A percentile compares a stretch with the other conserved stretches of the same genome.
These are phyloP conservation scores for Selaginella tamariscina DNA, from an alignment of 75 land plant genomes.

Conservation along the genomic window DNA sequence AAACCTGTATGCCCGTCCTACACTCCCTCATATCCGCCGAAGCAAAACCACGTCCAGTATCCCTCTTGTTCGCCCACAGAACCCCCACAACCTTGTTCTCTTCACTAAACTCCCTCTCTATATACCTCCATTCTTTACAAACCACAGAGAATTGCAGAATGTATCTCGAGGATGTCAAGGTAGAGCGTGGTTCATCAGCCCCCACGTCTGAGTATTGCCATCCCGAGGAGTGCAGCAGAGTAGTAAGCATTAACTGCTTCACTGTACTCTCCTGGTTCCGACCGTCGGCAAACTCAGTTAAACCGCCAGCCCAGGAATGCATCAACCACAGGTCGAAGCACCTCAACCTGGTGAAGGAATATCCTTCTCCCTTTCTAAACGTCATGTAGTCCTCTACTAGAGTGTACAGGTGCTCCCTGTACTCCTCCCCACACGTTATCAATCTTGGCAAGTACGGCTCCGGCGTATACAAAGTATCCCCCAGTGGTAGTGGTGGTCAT, in stretches of 20 bases:
- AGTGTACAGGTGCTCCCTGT: conserved; percentile 57
- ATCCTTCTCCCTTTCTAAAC: background rate
- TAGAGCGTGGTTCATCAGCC: conserved; percentile 47
- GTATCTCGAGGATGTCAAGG: conserved; percentile 56
- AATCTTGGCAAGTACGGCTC: conserved; percentile 70
- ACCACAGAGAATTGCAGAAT: conserved; percentile 72
- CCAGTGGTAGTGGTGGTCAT: conserved; percentile 79
- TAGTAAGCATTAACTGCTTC: conserved; percentile 90
- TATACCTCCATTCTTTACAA: too few relatives aligned
- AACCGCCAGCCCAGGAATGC: conserved; percentile 96
- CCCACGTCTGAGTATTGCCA: conserved; percentile 52
- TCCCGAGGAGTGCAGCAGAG: conserved; percentile 66
- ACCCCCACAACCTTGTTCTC: conserved; percentile 69
- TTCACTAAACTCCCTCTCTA: conserved; percentile 40
- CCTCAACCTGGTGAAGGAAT: conserved; percentile 47
- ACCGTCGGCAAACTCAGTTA: conserved; percentile 83
- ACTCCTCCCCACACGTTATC: conserved; percentile 64
- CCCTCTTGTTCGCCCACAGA: conserved; percentile 88
- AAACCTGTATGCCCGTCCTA: conserved; percentile 72
- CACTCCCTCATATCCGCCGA: conserved; percentile 67
- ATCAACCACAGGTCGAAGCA: conserved; percentile 72
- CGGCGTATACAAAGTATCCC: conserved; percentile 80
- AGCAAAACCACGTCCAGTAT: conserved; percentile 86
- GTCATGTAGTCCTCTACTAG: conserved; percentile 69
- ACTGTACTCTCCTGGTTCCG: conserved; percentile 96